Evolutionary conservation across 768 basidiomycete species (phyloP).

Genomic region (Fomitopsis serialis): DNA sequence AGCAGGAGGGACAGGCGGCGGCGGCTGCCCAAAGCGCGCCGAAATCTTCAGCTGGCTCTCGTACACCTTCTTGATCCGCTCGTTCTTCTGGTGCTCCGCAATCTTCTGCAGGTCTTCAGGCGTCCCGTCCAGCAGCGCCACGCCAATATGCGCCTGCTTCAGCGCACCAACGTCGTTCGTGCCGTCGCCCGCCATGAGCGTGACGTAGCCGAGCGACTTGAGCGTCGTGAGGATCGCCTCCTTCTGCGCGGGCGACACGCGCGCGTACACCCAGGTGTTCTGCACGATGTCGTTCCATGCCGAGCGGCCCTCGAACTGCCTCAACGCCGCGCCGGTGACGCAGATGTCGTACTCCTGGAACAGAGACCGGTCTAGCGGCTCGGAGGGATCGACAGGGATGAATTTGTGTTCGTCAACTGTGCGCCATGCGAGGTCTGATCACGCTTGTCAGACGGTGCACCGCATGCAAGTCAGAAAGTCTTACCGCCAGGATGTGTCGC

Average conservation of each 20-base stretch:
- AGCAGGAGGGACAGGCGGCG: conserved; percentile 86
- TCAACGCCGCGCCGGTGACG: conserved; percentile 90
- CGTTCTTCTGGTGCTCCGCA: conserved; percentile 84
- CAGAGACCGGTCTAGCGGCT: conserved; percentile 72
- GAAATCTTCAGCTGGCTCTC: conserved; percentile 93
- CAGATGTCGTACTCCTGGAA: conserved; percentile 93
- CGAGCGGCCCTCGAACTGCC: conserved; percentile 69
- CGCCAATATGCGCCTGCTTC: conserved; percentile 96
- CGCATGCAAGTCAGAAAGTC: conserved; percentile 17
- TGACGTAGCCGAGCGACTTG: conserved; percentile 84
- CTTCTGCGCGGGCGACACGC: conserved; percentile 94
- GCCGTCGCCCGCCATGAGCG: conserved; percentile 98
- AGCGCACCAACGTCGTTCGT: conserved; percentile 98
- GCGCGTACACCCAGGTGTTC: conserved; percentile 97
- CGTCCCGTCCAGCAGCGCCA: conserved; percentile 88
- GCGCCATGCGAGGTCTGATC: conserved; percentile 81
- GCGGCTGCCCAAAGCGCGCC: conserved; percentile 84
- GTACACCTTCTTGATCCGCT: conserved; percentile 94
- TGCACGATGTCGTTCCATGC: conserved; percentile 83
- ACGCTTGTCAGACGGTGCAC: background rate
- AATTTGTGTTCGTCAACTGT: conserved; percentile 89
- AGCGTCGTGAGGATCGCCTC: conserved; percentile 91
- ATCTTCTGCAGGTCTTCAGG: conserved; percentile 90
- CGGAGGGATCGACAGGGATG: conserved; percentile 76
- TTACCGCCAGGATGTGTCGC: conserved; percentile 61